Base-by-base conservation (phyloP, 192 early-diverging fungal species). In the Endogone sp. region DNA sequence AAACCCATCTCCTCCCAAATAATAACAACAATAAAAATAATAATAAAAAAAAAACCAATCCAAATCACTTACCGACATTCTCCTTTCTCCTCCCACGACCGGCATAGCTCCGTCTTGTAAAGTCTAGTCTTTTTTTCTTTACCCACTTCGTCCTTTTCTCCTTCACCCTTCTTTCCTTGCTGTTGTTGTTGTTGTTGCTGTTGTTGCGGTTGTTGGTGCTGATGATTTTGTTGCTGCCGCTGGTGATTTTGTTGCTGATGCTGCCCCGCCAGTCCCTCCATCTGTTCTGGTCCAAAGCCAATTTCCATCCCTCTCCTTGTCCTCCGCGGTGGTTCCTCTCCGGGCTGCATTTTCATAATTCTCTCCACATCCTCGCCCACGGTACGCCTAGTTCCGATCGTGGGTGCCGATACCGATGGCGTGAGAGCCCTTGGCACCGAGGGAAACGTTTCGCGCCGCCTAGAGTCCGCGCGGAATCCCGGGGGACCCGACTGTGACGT, bases 61-160 rank as follows among this genome's bases (percentile, higher is more conserved):
- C 28, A 26, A 13, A 67, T 16, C n/a, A 63, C 68, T 70, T 72
- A 82, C 80, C 80, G 75, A 68, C 81, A 82, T 31, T 75, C 60
- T 54, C 81, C 81, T 26, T 69, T 75, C 54, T 82, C 81, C 63
- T 77, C 66, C 81, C 81, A 82, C 72, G 77, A 77, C 25, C 81
- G 67, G 67, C 81, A 82, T 68, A 77, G 59, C 69, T 82, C 81
- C 10, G 81, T 82, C 62, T 82, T 82, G 68, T 77, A 82, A 4
- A 82, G 63, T 16, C 60, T 49, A 6, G 77, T 55, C 56, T 81
- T 74, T 57, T 81, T 81, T 44, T 70, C 69, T 60, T 75, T 75
- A 23, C 37, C 63, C 25, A 64, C 75, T 2, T 61, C 37, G 4
- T 73, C 72, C 59, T 60, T 60, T 60, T n/a, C 27, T 20, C n/a